These are phyloP conservation scores for Chlorophyllum brunneum DNA, from an alignment of 768 basidiomycete species.

Conservation along the genomic window DNA sequence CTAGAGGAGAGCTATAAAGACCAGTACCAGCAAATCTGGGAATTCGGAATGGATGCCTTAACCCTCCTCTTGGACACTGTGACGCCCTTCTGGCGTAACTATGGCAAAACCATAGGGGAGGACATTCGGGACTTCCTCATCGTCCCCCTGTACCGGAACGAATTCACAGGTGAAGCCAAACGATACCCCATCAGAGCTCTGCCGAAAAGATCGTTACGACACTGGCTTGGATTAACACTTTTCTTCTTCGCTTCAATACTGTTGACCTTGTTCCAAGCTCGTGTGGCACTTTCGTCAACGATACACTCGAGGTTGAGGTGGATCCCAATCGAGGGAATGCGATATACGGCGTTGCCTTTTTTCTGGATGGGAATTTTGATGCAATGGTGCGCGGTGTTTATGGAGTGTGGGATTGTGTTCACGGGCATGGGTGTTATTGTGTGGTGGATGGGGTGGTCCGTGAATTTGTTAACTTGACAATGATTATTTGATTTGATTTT, in stretches of 20 bases:
- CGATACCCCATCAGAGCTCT: constrained; percentile 56
- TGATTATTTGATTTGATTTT: neutral
- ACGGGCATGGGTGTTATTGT: constrained; percentile 53
- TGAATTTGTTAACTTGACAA: constrained; percentile 41
- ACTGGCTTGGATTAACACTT: constrained; percentile 60
- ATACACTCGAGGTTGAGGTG: constrained; percentile 51
- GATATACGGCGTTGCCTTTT: constrained; percentile 60
- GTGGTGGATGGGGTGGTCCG: constrained; percentile 78
- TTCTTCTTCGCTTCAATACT: constrained; percentile 47
- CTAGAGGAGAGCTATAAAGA: constrained; percentile 78
- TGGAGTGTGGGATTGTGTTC: constrained; percentile 54
- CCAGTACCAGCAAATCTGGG: constrained; percentile 80
- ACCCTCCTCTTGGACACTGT: constrained; percentile 74
- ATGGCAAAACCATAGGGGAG: constrained; percentile 78
- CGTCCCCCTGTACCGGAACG: constrained; percentile 78
- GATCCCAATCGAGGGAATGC: constrained; percentile 57
- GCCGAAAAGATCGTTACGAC: constrained; percentile 60
- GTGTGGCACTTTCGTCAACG: constrained; percentile 53
- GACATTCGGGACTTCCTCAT: constrained; percentile 80
- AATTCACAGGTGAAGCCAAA: constrained; percentile 75
- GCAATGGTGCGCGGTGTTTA: constrained; percentile 62
- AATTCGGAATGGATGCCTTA: constrained; percentile 72
- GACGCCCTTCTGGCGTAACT: constrained; percentile 77
- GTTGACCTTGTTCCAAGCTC: constrained; percentile 50
- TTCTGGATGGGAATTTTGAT: constrained; percentile 63